Evolutionary conservation across 2,329 filamentous ascomycete genomes (phyloP), one percentile per base, ranked within the genome.

Genomic region (Cordyceps javanica): DNA sequence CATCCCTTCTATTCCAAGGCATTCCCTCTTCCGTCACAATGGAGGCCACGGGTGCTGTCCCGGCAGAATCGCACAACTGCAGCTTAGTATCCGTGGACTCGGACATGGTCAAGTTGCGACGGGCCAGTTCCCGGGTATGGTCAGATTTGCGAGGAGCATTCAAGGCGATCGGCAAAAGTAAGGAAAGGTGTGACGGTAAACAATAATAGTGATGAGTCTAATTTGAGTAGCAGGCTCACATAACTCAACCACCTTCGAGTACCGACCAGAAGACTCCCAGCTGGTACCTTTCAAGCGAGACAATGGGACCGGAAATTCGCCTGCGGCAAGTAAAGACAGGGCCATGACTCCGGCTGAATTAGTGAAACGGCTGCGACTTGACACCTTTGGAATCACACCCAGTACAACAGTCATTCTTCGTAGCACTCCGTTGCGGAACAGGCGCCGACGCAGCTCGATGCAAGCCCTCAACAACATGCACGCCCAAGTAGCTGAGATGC

Each of bases 71-170:
- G 28, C 3, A 38, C 3, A 45, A 32, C 7, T 50, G 26, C 14
- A 44, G 28, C 36, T 16, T 26, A 14, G 39, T 26, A 19, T 30
- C 36, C 28, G 26, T 36, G 21, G 36, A 45, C 11, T 48, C 51
- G 19, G 55, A 57, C 3, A 28, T 44, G 1, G 30, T 65, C 23
- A 71, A 64, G 50, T 57, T 66, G n/a, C 66, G 64, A 34, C 65
- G 63, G 21, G 64, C 63, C 7, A 64, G 67, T 34, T 67, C 69
- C 11, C 68, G 62, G 34, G 69, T 71, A 5, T 72, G 71, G 69
- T 68, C 67, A 7, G 71, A 72, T 36, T 68, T 73, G 25, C 66
- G 69, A 3, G 65, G 65, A 14, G 71, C 68, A 21, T 66, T 73
- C 54, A 69, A 62, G 42, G 69, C 65, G 2, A 67, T 73, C 25